Evolutionary conservation across 768 basidiomycete genomes (phyloP).

Genomic region (Kwoniella heveanensis): DNA sequence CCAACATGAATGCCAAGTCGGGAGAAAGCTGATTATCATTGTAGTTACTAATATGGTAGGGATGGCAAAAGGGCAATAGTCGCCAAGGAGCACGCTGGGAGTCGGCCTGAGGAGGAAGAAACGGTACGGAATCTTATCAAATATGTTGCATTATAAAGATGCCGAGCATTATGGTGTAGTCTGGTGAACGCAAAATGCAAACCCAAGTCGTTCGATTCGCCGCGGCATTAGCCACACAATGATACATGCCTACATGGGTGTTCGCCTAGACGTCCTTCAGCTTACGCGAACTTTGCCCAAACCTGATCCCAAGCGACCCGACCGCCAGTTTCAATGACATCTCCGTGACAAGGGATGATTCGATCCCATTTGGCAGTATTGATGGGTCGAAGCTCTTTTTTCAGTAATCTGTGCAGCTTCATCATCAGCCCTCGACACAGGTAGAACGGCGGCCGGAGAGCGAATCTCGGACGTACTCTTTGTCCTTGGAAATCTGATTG

Average conservation of each 20-base stretch:
- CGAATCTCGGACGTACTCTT: slow-evolving; percentile 59
- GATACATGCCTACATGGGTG: neutral
- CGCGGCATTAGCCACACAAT: neutral
- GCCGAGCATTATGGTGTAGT: neutral
- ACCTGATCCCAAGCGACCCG: slow-evolving; percentile 60
- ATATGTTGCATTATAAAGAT: neutral
- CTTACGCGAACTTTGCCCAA: slow-evolving; percentile 36
- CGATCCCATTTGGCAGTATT: slow-evolving; percentile 42
- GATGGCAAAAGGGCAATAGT: no score
- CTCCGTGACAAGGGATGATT: slow-evolving; percentile 59
- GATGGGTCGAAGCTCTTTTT: slow-evolving; percentile 42
- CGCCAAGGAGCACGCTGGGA: no score
- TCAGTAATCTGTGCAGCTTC: slow-evolving; percentile 24
- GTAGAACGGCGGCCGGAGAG: neutral
- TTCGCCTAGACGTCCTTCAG: neutral
- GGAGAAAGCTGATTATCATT: no score
- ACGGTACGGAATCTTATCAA: neutral
- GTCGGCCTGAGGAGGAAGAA: neutral
- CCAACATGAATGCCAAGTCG: no score
- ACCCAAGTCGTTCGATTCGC: neutral
- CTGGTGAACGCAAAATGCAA: neutral
- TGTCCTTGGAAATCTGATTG: slow-evolving; percentile 48
- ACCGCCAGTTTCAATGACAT: slow-evolving; percentile 67
- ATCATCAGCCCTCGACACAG: neutral
- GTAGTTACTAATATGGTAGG: no score